Percentiles rank a stretch among this genome's conserved stretches.
Evolutionary conservation across 768 basidiomycete genomes (phyloP).

Genomic region (Crepidotus variabilis): DNA sequence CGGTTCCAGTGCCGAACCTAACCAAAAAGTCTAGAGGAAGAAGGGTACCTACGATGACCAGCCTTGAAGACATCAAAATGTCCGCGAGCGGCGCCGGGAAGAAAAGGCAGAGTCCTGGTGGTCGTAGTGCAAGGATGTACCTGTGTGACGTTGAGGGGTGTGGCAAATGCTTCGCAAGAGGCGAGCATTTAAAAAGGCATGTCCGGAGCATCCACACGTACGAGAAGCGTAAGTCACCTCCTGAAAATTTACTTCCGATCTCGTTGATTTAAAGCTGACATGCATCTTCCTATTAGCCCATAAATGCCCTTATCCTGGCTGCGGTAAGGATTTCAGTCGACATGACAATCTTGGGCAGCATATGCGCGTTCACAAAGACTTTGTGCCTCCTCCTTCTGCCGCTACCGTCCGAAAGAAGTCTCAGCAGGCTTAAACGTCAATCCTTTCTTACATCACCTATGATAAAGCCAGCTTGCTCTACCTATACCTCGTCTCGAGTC

Average conservation of each 20-base stretch:
- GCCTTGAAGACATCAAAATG: conserved; percentile 31
- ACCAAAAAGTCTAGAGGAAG: conserved; percentile 71
- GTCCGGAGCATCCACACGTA: conserved; percentile 86
- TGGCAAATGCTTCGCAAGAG: conserved; percentile 83
- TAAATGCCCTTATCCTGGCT: conserved; percentile 74
- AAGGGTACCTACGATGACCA: conserved; percentile 52
- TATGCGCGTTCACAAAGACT: conserved; percentile 74
- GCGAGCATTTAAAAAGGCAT: conserved; percentile 89
- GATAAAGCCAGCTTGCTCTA: no score
- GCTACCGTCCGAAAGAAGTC: conserved; percentile 4
- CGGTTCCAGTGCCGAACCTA: conserved; percentile 63
- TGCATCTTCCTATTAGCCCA: conserved; percentile 49
- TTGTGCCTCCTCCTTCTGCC: conserved; percentile 23
- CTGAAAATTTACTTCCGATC: conserved; percentile 7
- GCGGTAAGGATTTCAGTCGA: conserved; percentile 80
- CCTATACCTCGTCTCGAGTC: no score
- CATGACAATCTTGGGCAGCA: conserved; percentile 90
- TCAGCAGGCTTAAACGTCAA: conserved; percentile 1
- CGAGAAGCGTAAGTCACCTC: conserved; percentile 74
- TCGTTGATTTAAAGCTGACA: background rate
- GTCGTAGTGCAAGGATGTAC: conserved; percentile 47
- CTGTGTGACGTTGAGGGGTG: conserved; percentile 79
- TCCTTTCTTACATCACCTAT: background rate
- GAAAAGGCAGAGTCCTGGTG: conserved; percentile 32
- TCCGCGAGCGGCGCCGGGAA: conserved; percentile 29